A percentile compares a stretch with the other conserved stretches of the same genome.
These are phyloP conservation scores for Penicillium coprophilum DNA, from an alignment of 495 filamentous ascomycete genomes.

Conservation along the genomic window DNA sequence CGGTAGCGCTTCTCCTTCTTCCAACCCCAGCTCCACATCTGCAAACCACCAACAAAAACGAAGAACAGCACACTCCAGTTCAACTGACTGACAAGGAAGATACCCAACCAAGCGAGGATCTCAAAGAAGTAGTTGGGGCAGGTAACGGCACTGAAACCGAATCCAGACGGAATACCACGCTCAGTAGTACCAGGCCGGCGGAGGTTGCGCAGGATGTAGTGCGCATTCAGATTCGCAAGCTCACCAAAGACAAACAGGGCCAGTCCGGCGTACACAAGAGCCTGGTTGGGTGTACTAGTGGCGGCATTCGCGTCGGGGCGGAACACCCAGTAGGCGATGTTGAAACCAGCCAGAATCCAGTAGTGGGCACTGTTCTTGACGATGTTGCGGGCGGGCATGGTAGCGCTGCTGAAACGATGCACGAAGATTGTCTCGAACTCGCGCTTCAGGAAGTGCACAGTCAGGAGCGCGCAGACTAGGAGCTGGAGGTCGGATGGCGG, in stretches of 20 bases:
- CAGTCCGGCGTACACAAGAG: conserved; percentile 60
- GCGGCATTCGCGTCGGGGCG: conserved; percentile 63
- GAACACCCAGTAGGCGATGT: conserved; percentile 86
- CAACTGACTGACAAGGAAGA: conserved; percentile 69
- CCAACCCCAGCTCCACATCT: conserved; percentile 84
- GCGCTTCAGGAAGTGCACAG: conserved; percentile 88
- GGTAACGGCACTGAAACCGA: conserved; percentile 84
- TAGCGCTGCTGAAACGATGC: conserved; percentile 91
- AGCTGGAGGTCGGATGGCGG: conserved; percentile 64
- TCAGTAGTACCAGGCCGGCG: conserved; percentile 79
- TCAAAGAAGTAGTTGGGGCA: conserved; percentile 99
- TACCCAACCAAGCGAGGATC: conserved; percentile 76
- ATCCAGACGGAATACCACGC: conserved; percentile 79
- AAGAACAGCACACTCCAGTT: conserved; percentile 76
- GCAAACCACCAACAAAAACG: conserved; percentile 58
- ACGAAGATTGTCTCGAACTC: conserved; percentile 93
- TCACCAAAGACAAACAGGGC: conserved; percentile 74
- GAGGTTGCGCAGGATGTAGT: conserved; percentile 71
- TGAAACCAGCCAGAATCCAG: conserved; percentile 79
- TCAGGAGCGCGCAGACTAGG: conserved; percentile 68
- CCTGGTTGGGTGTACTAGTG: conserved; percentile 38
- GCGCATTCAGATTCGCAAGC: conserved; percentile 73
- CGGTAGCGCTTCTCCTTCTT: conserved; percentile 92
- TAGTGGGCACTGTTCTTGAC: conserved; percentile 91
- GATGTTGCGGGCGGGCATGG: conserved; percentile 85